Conservation (phyloP, 202 grass and related monocot genomes). For the Panicum hallii region DNA sequence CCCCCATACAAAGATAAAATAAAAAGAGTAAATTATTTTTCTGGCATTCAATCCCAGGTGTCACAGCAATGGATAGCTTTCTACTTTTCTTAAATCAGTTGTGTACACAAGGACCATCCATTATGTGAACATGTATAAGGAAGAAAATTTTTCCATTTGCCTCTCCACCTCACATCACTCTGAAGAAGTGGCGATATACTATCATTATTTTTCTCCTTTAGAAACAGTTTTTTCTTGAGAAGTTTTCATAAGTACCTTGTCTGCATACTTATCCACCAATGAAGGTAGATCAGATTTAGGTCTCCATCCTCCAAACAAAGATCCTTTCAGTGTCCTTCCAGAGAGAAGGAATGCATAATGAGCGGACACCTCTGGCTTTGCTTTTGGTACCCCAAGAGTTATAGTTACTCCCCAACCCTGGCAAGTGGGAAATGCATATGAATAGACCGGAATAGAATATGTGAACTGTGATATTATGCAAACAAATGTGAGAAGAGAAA, state of each 20-base stretch:
- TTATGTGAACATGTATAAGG: conserved; percentile 8
- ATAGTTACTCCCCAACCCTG: conserved; percentile 95
- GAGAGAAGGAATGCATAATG: conserved; percentile 90
- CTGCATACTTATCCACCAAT: conserved; percentile 80
- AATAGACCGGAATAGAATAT: conserved; percentile 47
- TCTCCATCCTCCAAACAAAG: conserved; percentile 98
- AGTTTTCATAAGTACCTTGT: conserved; percentile 58
- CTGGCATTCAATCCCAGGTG: neutral
- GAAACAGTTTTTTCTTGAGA: neutral
- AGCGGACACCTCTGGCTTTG: conserved; percentile 68
- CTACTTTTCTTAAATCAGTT: neutral
- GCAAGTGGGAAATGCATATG: conserved; percentile 38
- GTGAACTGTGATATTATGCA: conserved; percentile 32
- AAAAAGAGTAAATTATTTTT: neutral
- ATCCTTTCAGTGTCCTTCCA: conserved; percentile 96
- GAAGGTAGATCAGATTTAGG: conserved; percentile 92
- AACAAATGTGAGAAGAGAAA: conserved; percentile 36
- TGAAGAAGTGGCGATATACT: neutral
- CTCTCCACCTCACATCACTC: neutral
- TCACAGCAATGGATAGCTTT: conserved; percentile 8
- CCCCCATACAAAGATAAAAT: neutral
- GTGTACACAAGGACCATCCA: neutral
- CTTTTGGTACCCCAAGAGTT: conserved; percentile 95
- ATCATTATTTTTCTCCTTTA: neutral
- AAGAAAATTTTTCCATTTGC: conserved; percentile 14